Conservation (phyloP, 2,329 filamentous ascomycete genomes). For the Xylaria sp. region DNA sequence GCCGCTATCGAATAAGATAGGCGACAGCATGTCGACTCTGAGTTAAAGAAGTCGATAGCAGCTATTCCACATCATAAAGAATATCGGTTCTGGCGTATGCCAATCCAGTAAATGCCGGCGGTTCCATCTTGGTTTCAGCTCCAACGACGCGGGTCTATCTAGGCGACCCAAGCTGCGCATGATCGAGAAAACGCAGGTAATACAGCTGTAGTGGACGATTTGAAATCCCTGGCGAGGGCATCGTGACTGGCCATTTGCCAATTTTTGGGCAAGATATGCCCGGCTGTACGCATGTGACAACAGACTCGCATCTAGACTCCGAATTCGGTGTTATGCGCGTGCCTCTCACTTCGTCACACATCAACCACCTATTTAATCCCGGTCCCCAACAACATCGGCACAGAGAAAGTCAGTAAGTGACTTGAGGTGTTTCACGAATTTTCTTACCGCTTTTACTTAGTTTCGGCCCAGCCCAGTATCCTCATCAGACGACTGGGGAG, state of each 20-base stretch:
- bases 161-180: slow-evolving; percentile 12
- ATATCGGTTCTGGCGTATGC: neutral
- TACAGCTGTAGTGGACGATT: slow-evolving; percentile 5
- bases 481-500: neutral
- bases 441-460: neutral
- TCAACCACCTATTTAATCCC: slow-evolving; percentile 11
- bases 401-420: neutral
- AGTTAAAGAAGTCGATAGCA: neutral
- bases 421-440: neutral
- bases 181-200: slow-evolving; percentile 17
- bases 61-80: neutral
- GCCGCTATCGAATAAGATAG: neutral
- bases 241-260: neutral
- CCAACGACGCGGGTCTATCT: neutral
- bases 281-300: neutral
- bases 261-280: neutral
- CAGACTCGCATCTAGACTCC: neutral
- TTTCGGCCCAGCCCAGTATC: neutral
- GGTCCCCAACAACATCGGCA: neutral
- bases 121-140: slow-evolving; percentile 10
- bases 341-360: slow-evolving; percentile 8
- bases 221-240: neutral
- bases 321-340: slow-evolving; percentile 17
- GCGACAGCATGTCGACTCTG: neutral
- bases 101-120: neutral